A percentile compares a stretch with the other conserved stretches of the same genome.
Conservation (phyloP, 176 grass and related monocot species). For the Phoenix roebelenii region DNA sequence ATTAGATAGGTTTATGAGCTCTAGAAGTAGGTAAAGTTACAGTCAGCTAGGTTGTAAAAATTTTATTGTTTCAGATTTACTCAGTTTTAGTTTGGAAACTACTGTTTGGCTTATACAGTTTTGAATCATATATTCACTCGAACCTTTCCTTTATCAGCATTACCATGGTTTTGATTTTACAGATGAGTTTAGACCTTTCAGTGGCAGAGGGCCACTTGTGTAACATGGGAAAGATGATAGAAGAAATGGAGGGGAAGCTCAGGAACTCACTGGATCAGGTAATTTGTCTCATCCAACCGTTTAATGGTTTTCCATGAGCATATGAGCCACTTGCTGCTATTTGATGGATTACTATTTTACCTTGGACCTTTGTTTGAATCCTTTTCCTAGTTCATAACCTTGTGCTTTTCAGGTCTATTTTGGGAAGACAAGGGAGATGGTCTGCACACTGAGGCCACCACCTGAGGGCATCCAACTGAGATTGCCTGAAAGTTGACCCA, state of each 20-base stretch:
- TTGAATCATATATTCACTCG: too few relatives aligned
- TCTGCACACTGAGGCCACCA: conserved; percentile 68
- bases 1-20: too few relatives aligned
- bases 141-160: too few relatives aligned
- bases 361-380: too few relatives aligned
- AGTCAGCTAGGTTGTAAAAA: too few relatives aligned
- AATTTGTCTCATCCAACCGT: conserved; percentile 1
- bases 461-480: conserved; percentile 58
- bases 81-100: too few relatives aligned
- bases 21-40: too few relatives aligned
- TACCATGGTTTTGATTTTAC: conserved; percentile 2
- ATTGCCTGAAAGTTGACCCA: conserved; percentile 51
- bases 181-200: conserved; percentile 82
- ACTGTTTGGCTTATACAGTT: too few relatives aligned
- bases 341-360: too few relatives aligned
- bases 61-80: too few relatives aligned
- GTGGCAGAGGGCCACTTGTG: conserved; percentile 81
- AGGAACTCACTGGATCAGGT: conserved; percentile 95
- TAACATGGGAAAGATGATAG: conserved; percentile 99
- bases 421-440: conserved; percentile 94
- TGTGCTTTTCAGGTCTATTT: conserved; percentile 72
- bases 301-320: too few relatives aligned
- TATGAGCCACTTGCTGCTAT: too few relatives aligned
- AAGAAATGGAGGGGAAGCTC: conserved; percentile 97
- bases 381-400: not conserved